Evolutionary conservation across 257 asterid species (phyloP).

Genomic region (Mitragyna speciosa): DNA sequence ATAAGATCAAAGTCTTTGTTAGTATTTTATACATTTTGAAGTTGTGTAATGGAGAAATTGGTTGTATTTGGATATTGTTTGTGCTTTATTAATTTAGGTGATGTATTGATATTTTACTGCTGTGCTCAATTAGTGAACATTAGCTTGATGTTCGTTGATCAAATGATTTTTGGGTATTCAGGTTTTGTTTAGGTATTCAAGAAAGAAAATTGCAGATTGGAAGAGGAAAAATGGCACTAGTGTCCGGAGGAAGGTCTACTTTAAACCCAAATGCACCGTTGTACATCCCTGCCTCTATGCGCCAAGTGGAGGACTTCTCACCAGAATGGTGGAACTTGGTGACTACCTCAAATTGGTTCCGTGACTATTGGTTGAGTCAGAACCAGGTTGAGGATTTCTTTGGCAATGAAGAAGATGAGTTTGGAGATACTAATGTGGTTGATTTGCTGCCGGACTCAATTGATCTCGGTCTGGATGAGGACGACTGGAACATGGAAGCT

Average conservation of each 20-base stretch:
- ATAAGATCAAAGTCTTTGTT: neutral
- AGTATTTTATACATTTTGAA: neutral
- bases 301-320: conserved; percentile 92
- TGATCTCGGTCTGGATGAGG: conserved; percentile 82
- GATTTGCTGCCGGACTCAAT: conserved; percentile 73
- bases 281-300: conserved; percentile 73
- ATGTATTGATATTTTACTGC: no score
- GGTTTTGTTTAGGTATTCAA: neutral
- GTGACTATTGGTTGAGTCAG: conserved; percentile 79
- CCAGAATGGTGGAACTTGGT: conserved; percentile 94
- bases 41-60: no score
- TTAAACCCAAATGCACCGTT: conserved; percentile 84
- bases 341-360: conserved; percentile 79
- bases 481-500: conserved; percentile 81
- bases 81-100: neutral
- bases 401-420: conserved; percentile 32
- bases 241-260: conserved; percentile 71
- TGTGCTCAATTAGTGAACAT: no score
- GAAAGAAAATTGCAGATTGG: conserved; percentile 5
- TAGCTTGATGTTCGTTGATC: neutral
- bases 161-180: neutral
- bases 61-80: neutral
- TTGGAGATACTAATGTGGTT: conserved; percentile 31
- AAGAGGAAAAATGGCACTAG: conserved; percentile 58
- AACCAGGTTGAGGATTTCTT: conserved; percentile 55